phyloP scores from a whole-genome alignment of 495 filamentous ascomycete species.

The Letharia columbiana region DNA sequence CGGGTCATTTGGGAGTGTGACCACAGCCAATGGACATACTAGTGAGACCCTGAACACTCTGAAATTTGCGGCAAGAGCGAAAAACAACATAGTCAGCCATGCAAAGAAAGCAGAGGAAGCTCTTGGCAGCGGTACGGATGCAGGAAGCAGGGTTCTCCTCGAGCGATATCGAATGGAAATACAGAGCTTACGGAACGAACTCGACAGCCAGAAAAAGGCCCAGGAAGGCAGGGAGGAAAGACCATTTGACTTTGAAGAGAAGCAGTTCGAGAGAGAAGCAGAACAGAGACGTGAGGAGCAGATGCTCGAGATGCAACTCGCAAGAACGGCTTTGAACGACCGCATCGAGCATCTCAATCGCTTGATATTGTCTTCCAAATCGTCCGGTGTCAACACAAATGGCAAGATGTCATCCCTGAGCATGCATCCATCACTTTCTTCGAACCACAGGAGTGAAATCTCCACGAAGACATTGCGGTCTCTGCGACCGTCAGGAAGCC shows the following conservation, averaged over 20 bases:
- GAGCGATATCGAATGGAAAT: slow-evolving; percentile 96
- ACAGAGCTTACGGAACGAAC: slow-evolving; percentile 65
- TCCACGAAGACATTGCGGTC: slow-evolving; percentile 38
- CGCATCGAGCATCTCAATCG: slow-evolving; percentile 96
- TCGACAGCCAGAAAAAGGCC: slow-evolving; percentile 67
- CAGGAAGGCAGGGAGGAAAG: slow-evolving; percentile 54
- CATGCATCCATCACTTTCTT: slow-evolving; percentile 56
- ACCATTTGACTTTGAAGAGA: slow-evolving; percentile 51
- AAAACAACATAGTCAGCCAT: slow-evolving; percentile 96
- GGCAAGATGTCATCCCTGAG: slow-evolving; percentile 65
- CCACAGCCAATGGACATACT: slow-evolving; percentile 57
- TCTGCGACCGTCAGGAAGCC: slow-evolving; percentile 62
- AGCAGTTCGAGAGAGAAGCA: slow-evolving; percentile 69
- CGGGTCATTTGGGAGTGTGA: slow-evolving; percentile 54
- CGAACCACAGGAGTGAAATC: slow-evolving; percentile 33
- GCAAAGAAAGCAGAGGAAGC: slow-evolving; percentile 93
- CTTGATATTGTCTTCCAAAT: slow-evolving; percentile 90
- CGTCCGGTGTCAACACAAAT: slow-evolving; percentile 76
- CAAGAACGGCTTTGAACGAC: slow-evolving; percentile 90
- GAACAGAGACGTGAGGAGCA: slow-evolving; percentile 89
- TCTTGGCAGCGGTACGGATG: slow-evolving; percentile 48
- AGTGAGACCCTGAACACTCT: slow-evolving; percentile 90
- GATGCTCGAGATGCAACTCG: slow-evolving; percentile 95
- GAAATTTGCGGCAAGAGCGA: slow-evolving; percentile 92
- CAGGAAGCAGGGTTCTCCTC: slow-evolving; percentile 72